Percentiles rank a stretch among this genome's conserved stretches.
phyloP scores from a whole-genome alignment of 2,329 filamentous ascomycete species.

The Xylaria sp. region DNA sequence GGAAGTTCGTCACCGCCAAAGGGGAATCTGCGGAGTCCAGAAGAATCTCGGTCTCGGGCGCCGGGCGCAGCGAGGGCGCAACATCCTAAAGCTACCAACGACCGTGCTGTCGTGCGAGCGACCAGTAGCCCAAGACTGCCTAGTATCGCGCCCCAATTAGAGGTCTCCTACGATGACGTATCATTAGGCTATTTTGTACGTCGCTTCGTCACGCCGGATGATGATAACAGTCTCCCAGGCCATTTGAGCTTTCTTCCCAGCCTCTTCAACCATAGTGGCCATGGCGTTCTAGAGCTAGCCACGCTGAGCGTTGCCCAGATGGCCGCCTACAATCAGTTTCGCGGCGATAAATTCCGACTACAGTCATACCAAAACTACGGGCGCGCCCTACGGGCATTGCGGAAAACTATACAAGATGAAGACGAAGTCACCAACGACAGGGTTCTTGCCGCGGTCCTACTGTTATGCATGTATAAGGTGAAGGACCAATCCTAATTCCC shows the following conservation, averaged over 20 bases:
- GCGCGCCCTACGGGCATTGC: conserved; percentile 18
- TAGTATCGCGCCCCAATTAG: conserved; percentile 13
- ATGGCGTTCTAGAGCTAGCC: conserved; percentile 24
- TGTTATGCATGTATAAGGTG: conserved; percentile 30
- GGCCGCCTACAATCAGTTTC: conserved; percentile 30
- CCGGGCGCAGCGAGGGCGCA: conserved; percentile 1
- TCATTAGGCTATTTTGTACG: conserved; percentile 27
- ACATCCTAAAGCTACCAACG: neutral
- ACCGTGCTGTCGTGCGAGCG: neutral
- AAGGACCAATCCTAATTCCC: neutral
- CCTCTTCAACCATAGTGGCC: conserved; percentile 21
- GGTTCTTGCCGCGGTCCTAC: conserved; percentile 24
- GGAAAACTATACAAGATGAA: conserved; percentile 20
- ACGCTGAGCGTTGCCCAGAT: conserved; percentile 29
- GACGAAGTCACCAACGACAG: conserved; percentile 24
- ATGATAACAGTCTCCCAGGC: conserved; percentile 23
- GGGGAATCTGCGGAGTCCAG: neutral
- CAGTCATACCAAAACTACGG: conserved; percentile 30
- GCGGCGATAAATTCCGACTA: conserved; percentile 20
- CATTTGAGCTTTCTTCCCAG: conserved; percentile 27
- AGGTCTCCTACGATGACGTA: conserved; percentile 23
- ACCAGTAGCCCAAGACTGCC: neutral
- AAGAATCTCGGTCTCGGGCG: neutral
- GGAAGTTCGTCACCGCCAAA: neutral
- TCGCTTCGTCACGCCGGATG: conserved; percentile 27